These are phyloP conservation scores for Ramaria sp. DNA, from an alignment of 768 basidiomycete species.

Conservation along the genomic window DNA sequence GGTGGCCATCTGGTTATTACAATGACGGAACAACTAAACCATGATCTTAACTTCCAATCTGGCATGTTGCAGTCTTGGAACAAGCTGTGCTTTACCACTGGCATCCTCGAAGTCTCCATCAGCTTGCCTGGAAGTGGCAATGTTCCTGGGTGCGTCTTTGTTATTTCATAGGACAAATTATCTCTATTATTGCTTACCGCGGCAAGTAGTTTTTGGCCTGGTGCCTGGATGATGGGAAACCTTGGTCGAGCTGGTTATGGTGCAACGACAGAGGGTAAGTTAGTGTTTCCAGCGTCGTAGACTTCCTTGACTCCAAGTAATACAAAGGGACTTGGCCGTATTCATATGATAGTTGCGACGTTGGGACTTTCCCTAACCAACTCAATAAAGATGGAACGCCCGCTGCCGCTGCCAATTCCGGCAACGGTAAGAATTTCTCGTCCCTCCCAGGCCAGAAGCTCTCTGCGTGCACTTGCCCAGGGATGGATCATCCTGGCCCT, in stretches of 20 bases:
- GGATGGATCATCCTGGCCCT: constrained; percentile 85
- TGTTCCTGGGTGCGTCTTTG: constrained; percentile 78
- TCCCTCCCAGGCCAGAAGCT: constrained; percentile 79
- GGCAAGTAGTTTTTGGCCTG: constrained; percentile 47
- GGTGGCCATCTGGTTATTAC: constrained; percentile 76
- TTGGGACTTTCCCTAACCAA: constrained; percentile 81
- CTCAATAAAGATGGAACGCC: constrained; percentile 51
- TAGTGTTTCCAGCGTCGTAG: background rate
- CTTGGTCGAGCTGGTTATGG: constrained; percentile 79
- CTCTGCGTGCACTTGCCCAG: constrained; percentile 81
- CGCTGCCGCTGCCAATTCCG: constrained; percentile 37
- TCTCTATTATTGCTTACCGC: background rate
- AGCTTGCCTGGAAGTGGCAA: constrained; percentile 56
- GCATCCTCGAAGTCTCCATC: constrained; percentile 73
- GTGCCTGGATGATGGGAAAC: constrained; percentile 83
- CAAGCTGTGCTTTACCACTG: constrained; percentile 89
- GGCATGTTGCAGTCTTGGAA: constrained; percentile 84
- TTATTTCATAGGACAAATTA: constrained; percentile 28
- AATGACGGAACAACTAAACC: constrained; percentile 52
- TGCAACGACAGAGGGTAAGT: constrained; percentile 77
- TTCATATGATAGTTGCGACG: constrained; percentile 74
- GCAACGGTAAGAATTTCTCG: constrained; percentile 47
- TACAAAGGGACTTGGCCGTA: constrained; percentile 55
- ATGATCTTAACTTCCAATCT: constrained; percentile 70
- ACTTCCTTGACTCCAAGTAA: background rate